Evolutionary conservation across 2,329 filamentous ascomycete genomes (phyloP).

Genomic region (Alternaria novae-zelandiae): DNA sequence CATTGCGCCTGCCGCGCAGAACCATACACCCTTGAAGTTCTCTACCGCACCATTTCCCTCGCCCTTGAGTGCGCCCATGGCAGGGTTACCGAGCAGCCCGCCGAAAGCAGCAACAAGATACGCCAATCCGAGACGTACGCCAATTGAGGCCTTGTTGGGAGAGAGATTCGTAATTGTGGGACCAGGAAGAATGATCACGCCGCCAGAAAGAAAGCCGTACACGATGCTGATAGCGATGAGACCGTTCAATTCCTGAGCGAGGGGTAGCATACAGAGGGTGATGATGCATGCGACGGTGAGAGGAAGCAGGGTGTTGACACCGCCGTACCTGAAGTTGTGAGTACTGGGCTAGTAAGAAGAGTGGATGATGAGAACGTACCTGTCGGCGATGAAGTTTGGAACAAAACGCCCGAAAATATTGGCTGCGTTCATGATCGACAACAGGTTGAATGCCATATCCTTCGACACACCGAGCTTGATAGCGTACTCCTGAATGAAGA

Average conservation of each 20-base stretch:
- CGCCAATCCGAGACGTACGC: constrained; percentile 58
- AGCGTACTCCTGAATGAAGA: constrained; percentile 31
- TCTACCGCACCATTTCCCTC: constrained; percentile 46
- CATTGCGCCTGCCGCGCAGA: constrained; percentile 47
- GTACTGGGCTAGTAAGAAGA: neutral
- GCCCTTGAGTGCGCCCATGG: constrained; percentile 57
- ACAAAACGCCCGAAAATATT: constrained; percentile 52
- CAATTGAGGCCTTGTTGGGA: constrained; percentile 47
- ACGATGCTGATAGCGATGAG: constrained; percentile 44
- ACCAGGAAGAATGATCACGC: constrained; percentile 50
- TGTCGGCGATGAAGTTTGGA: constrained; percentile 51
- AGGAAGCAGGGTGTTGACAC: constrained; percentile 50
- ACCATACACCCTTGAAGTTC: constrained; percentile 31
- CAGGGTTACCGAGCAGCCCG: constrained; percentile 59
- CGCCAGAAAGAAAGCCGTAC: constrained; percentile 54
- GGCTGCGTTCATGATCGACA: constrained; percentile 69
- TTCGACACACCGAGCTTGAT: constrained; percentile 28
- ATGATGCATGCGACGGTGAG: constrained; percentile 41
- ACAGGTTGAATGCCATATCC: constrained; percentile 66
- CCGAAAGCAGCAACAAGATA: constrained; percentile 58
- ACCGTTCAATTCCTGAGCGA: constrained; percentile 34
- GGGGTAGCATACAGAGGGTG: constrained; percentile 34
- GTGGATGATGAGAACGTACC: neutral
- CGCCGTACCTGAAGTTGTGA: constrained; percentile 10
- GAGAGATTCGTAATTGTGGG: constrained; percentile 49